Evolutionary conservation across 2,329 filamentous ascomycete species (phyloP).

Genomic region (Rhinocladiella similis): DNA sequence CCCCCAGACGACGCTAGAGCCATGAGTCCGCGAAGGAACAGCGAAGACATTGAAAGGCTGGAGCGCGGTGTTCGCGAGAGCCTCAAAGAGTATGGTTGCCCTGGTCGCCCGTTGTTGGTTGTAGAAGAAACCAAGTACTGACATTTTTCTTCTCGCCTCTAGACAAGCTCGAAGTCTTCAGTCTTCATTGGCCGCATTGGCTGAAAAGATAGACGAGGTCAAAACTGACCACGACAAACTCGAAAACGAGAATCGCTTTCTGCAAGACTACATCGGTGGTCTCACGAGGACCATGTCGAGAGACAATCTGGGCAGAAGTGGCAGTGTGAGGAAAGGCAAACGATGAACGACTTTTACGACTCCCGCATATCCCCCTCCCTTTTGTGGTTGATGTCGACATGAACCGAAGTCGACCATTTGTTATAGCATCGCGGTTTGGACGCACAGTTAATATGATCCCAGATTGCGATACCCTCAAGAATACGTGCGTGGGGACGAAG

Average conservation of each 20-base stretch:
- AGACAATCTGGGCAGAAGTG: conserved; percentile 45
- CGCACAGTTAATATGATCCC: neutral
- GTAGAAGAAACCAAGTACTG: neutral
- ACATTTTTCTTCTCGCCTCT: conserved; percentile 13
- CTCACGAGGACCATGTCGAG: conserved; percentile 72
- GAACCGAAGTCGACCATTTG: neutral
- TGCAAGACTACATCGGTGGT: conserved; percentile 97
- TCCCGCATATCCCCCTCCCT: conserved; percentile 4
- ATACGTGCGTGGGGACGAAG: conserved; percentile 3
- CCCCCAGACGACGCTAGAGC: conserved; percentile 86
- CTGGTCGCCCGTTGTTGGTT: conserved; percentile 22
- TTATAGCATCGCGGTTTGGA: conserved; percentile 8
- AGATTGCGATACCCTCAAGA: neutral
- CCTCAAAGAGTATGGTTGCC: conserved; percentile 57
- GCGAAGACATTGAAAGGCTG: conserved; percentile 84
- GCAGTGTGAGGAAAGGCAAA: conserved; percentile 27
- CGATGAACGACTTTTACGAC: conserved; percentile 21
- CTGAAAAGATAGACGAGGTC: conserved; percentile 91
- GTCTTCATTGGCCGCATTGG: conserved; percentile 82
- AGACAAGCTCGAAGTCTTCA: conserved; percentile 89
- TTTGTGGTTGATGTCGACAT: neutral
- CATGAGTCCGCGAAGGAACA: conserved; percentile 91
- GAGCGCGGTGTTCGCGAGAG: conserved; percentile 74
- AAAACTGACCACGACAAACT: conserved; percentile 95
- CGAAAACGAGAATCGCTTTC: conserved; percentile 92